Evolutionary conservation across 257 asterid species (phyloP), one percentile per base, ranked within the genome.

Genomic region (Scutellaria barbata): DNA sequence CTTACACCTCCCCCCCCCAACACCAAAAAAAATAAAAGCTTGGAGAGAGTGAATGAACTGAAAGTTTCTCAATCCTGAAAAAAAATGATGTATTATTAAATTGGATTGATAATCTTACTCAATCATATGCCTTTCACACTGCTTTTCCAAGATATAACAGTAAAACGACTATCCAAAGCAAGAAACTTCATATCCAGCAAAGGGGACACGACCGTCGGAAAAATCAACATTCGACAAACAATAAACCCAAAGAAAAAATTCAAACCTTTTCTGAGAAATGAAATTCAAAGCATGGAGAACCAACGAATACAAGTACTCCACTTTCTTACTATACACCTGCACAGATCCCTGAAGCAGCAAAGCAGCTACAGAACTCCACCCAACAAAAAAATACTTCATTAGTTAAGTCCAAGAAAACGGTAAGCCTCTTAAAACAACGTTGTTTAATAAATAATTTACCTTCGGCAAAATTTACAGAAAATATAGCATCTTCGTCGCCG

Each of bases 321-420:
- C 99, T 87, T 94, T 94, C 87, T 95, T 85, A 78, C 98, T 88
- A 48, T 91, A 94, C 81, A 94, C 99, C 84, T 91, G 99, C 67
- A 86, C 95, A 17, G 99, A 94, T 48, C 98, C 99, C 85, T 91
- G 99, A 72, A 94, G 97, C 84, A 94, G 84, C 93, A 94, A 77
- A 11, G 99, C 99, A 84, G 99, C 98, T 94, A 77, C 87, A 81
- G 35, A 61, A 68, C 56, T 25, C 72, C 53, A 70, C 55, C 77
- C 80, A 83, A 57, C 13, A 42, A 13, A 35, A 35, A 57, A 64
- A 65, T 10, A 71, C 41, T 33, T 52, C 61, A 66, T 0, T 53
- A 45, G 42, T 18, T 56, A 37, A 17, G 55, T 42, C 41, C 20
- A 7, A 55, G 68, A 25, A 22, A 64, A 46, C 51, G 5, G 11